Conservation (phyloP, 2,329 filamentous ascomycete species). For the Gnomoniopsis smithogilvyi region DNA sequence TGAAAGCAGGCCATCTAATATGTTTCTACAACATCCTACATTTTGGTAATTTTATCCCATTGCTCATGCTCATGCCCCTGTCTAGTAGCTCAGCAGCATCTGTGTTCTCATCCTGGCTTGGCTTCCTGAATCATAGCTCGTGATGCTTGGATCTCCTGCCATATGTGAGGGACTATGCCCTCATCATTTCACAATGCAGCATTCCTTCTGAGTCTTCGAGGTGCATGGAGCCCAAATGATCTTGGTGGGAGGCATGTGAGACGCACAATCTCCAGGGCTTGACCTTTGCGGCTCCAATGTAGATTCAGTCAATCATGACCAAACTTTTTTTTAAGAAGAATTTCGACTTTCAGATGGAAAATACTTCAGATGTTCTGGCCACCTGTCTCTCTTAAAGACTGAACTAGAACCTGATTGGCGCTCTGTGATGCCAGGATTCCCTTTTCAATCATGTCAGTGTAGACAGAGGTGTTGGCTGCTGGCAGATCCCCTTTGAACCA, state of each 20-base stretch:
- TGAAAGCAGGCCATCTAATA: neutral
- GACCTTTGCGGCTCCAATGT: neutral
- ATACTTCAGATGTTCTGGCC: conserved; percentile 10
- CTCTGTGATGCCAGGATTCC: conserved; percentile 39
- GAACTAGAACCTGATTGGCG: conserved; percentile 39
- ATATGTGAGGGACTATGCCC: too few species aligned
- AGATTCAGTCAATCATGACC: neutral
- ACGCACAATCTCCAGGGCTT: too few species aligned
- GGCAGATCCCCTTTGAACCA: conserved; percentile 79
- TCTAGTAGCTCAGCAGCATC: neutral
- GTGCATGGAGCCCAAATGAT: too few species aligned
- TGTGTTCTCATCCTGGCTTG: too few species aligned
- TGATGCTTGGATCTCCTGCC: too few species aligned
- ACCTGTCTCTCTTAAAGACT: conserved; percentile 36
- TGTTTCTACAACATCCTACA: neutral
- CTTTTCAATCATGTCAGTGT: conserved; percentile 39
- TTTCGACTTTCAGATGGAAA: neutral
- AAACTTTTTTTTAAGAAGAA: neutral
- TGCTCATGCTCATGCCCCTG: neutral
- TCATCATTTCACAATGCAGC: too few species aligned
- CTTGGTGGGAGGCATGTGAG: too few species aligned
- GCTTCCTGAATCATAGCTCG: too few species aligned
- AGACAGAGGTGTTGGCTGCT: conserved; percentile 37
- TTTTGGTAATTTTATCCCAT: neutral
- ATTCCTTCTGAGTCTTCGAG: too few species aligned